Conservation (phyloP, 331 rosid species). For the Dryas integrifolia region DNA sequence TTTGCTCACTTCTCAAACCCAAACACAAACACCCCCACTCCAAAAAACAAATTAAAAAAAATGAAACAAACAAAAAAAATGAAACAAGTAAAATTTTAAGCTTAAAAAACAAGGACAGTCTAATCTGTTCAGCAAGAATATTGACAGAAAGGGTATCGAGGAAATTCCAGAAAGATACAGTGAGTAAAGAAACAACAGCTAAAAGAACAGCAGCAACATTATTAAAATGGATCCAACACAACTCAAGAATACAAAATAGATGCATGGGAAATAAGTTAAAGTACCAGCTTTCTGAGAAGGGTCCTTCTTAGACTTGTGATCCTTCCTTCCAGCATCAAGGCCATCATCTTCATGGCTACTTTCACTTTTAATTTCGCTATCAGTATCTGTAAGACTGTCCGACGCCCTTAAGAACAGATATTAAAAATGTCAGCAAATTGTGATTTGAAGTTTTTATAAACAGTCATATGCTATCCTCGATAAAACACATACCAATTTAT, state of each 20-base stretch:
- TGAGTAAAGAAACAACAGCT: background rate
- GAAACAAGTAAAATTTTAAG: background rate
- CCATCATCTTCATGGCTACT: slow-evolving; percentile 45
- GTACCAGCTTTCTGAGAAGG: slow-evolving; percentile 50
- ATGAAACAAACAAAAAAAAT: background rate
- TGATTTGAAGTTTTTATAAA: background rate
- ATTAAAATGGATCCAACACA: background rate
- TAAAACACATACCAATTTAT: background rate
- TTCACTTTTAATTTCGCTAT: slow-evolving; percentile 48
- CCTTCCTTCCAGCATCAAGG: slow-evolving; percentile 39
- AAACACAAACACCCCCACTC: background rate
- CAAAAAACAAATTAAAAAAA: background rate
- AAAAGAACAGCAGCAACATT: background rate
- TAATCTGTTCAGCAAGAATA: background rate
- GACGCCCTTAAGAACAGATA: slow-evolving; percentile 47
- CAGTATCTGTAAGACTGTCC: slow-evolving; percentile 57
- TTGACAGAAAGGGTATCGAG: no score
- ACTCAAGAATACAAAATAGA: background rate
- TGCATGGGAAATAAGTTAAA: background rate
- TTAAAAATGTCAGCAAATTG: slow-evolving; percentile 19
- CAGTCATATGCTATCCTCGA: background rate
- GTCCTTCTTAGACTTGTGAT: slow-evolving; percentile 43
- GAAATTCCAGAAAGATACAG: background rate
- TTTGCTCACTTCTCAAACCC: background rate
- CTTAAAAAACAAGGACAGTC: background rate